Base-by-base conservation (phyloP, 169 alveolate species). In the Perkinsus marinus region DNA sequence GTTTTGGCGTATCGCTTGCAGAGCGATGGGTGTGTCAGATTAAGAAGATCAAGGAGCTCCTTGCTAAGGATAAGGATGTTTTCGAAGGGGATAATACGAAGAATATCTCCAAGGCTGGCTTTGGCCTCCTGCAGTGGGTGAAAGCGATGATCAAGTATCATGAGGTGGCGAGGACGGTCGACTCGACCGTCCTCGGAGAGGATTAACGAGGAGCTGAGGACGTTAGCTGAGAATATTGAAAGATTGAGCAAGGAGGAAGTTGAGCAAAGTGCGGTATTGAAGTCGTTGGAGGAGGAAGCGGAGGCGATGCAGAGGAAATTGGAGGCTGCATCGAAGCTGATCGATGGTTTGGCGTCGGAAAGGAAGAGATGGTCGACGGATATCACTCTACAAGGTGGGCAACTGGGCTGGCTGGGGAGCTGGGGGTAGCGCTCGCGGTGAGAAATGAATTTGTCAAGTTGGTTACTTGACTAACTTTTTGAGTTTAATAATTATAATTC, bases 51-150 rank as follows among this genome's bases (percentile, higher is more conserved):
- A 92, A 93, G 68, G 96, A 93, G 68, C 95, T 94, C 57, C 94
- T 97, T 92, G 96, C 95, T 94, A 95, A 96, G 41, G 97, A 96
- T 89, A 94, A 95, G 90, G 96, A 96, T 38, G 93, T 95, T 22
- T 95, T 95, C 39, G 97, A 96, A 68, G 97, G 97, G 41, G 97
- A 95, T 91, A 94, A 92, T 91, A 97, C 97, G 94, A 94, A 90
- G 90, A 92, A 93, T 39, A 93, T 95, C 38, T 96, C 98, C n/a
- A 94, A 95, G 91, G 98, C 98, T 34, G 98, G 99, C 34, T 96
- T 96, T 92, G 98, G 98, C 92, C 96, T 98, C 90, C 94, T 96
- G 93, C 93, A 95, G 47, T 97, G 98, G 98, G 97, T 96, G 89
- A 93, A 93, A 39, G 98, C 98, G 37, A 97, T 96, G 95, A 94